phyloP scores from a whole-genome alignment of 805 yeast genomes.

The Lipomyces chichibuensis region DNA sequence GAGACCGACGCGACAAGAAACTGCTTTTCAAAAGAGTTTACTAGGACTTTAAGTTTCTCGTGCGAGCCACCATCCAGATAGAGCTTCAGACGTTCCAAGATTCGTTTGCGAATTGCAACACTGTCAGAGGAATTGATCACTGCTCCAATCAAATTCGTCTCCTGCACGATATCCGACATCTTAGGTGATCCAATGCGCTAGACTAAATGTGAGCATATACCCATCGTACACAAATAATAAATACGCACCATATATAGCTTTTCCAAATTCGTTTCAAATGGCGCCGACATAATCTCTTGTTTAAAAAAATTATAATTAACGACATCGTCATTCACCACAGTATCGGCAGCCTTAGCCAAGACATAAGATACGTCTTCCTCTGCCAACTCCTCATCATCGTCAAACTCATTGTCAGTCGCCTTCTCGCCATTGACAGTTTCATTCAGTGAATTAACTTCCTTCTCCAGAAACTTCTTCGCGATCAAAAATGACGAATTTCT shows the following conservation, averaged over 20 bases:
- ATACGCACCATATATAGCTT: slow-evolving; percentile 36
- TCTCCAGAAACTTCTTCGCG: slow-evolving; percentile 38
- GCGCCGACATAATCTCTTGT: slow-evolving; percentile 42
- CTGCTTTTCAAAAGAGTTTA: slow-evolving; percentile 24
- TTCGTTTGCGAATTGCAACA: slow-evolving; percentile 33
- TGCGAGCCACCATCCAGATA: slow-evolving; percentile 34
- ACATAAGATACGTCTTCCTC: slow-evolving; percentile 31
- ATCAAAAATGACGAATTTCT: slow-evolving; percentile 40
- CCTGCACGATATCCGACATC: slow-evolving; percentile 41
- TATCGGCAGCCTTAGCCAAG: slow-evolving; percentile 40
- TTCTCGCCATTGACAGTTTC: slow-evolving; percentile 24
- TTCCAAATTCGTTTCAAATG: slow-evolving; percentile 44
- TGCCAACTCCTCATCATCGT: slow-evolving; percentile 21
- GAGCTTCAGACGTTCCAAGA: slow-evolving; percentile 43
- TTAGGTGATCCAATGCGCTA: slow-evolving; percentile 41
- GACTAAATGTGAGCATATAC: neutral
- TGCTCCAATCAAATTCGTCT: slow-evolving; percentile 39
- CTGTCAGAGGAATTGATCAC: slow-evolving; percentile 24
- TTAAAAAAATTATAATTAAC: slow-evolving; percentile 45
- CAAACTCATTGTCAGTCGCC: slow-evolving; percentile 16
- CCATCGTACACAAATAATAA: neutral
- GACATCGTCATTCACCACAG: slow-evolving; percentile 46
- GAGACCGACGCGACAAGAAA: slow-evolving; percentile 39
- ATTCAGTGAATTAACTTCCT: slow-evolving; percentile 36
- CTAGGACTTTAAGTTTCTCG: slow-evolving; percentile 11